Evolutionary conservation across 768 basidiomycete species (phyloP), one percentile per base, ranked within the genome.

Genomic region (Sarcomyxa edulis): DNA sequence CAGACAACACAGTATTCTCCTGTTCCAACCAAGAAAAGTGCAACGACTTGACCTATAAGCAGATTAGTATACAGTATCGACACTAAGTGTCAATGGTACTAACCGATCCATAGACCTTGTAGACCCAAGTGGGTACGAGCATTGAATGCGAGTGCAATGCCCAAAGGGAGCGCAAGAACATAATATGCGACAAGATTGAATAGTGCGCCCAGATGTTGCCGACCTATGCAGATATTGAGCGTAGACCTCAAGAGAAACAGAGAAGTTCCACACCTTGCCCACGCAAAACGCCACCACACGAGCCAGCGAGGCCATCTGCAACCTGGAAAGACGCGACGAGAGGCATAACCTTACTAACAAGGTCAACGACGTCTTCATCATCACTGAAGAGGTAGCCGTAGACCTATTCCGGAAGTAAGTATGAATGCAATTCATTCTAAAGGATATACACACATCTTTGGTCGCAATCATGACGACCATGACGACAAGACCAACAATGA

Each of bases 161-260:
- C 90, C 40, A 88, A 65, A 0, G 90, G 88, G 19, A 91, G 73
- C 19, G 88, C 84, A 56, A 90, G 60, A 24, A 80, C 58, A 49
- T 91, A 92, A 59, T 91, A 91, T 1, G 84, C 83, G 11, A 84
- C 58, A 18, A 83, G 52, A 52, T 88, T 86, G 62, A 87, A 85
- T 6, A 77, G 48, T 6, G 85, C 84, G 6, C 84, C 85, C 12
- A 87, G 69, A 44, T 81, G 78, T 52, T 88, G 85, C 14, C 81
- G 79, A 62, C 55, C 80, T 78, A 49, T 4, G 26, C 23, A 23
- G 7, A 30, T 28, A 23, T 29, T 14, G 56, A 6, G 65, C 68
- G 62, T 46, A 37, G 32, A 15, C 14, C 24, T 15, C 25, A 15
- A 11, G 41, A 6, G 32, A 33, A 16, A 9, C 6, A 31, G 11